Evolutionary conservation across 2,329 filamentous ascomycete species (phyloP).

Genomic region (Zasmidium angulare): DNA sequence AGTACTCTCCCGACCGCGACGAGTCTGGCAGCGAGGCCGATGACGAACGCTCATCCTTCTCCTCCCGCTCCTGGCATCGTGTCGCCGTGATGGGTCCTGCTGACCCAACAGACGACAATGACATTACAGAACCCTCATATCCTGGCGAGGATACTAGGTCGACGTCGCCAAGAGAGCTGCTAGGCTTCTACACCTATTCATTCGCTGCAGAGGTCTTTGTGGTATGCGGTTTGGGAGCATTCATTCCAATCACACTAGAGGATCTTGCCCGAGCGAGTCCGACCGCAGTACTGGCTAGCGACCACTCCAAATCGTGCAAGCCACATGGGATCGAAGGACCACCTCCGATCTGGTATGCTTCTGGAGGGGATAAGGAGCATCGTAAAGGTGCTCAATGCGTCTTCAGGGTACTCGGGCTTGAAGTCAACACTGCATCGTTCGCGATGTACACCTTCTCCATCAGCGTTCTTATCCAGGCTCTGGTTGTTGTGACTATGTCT

Average conservation of each 20-base stretch:
- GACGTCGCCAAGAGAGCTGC: slow-evolving; percentile 82
- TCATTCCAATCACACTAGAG: slow-evolving; percentile 93
- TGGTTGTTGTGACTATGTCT: slow-evolving; percentile 94
- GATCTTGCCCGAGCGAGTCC: slow-evolving; percentile 76
- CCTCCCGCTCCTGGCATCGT: background rate
- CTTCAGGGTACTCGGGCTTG: slow-evolving; percentile 74
- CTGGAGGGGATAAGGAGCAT: slow-evolving; percentile 2
- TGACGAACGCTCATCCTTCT: slow-evolving; percentile 38
- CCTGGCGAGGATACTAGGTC: slow-evolving; percentile 82
- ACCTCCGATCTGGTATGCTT: background rate
- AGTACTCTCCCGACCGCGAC: background rate
- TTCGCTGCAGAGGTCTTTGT: slow-evolving; percentile 97
- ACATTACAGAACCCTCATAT: slow-evolving; percentile 56
- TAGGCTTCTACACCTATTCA: slow-evolving; percentile 93
- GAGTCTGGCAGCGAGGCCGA: slow-evolving; percentile 41
- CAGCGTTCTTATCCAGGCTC: slow-evolving; percentile 82
- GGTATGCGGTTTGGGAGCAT: slow-evolving; percentile 83
- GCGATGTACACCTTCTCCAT: slow-evolving; percentile 98
- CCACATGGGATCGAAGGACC: slow-evolving; percentile 13
- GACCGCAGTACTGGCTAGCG: slow-evolving; percentile 80
- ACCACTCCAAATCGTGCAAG: slow-evolving; percentile 70
- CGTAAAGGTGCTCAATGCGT: slow-evolving; percentile 68
- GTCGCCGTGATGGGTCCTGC: slow-evolving; percentile 20
- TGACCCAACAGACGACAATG: slow-evolving; percentile 7
- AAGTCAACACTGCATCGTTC: slow-evolving; percentile 95